These are phyloP conservation scores for Cercospora nicotianae DNA, from an alignment of 2,329 filamentous ascomycete species.

Conservation along the genomic window DNA sequence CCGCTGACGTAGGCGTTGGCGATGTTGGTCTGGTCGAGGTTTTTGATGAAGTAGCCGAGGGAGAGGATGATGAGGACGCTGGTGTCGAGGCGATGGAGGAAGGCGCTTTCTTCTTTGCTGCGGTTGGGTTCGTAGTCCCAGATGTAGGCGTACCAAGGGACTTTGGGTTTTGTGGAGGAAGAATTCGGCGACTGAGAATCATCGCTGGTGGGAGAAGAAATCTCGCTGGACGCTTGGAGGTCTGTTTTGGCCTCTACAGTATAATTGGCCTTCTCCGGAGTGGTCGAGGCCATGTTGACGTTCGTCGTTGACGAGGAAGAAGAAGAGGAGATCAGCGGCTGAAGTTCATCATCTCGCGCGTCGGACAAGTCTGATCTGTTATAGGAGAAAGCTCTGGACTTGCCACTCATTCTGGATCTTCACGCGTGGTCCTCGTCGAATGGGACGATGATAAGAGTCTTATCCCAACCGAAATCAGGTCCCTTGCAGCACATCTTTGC, in stretches of 20 bases:
- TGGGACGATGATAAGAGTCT: not conserved
- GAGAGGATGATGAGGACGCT: constrained; percentile 52
- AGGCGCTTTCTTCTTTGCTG: constrained; percentile 26
- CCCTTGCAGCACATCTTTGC: not conserved
- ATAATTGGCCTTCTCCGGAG: not conserved
- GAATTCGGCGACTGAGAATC: not conserved
- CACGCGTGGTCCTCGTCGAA: not conserved
- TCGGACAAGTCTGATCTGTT: not conserved
- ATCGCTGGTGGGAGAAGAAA: not conserved
- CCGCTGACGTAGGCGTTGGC: constrained; percentile 51
- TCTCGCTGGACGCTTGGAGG: constrained; percentile 4
- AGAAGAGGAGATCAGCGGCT: not conserved
- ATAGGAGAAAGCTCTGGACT: not conserved
- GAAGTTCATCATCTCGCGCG: not conserved
- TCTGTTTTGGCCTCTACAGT: not conserved
- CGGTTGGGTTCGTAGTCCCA: constrained; percentile 53
- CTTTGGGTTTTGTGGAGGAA: constrained; percentile 7
- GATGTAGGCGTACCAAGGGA: constrained; percentile 42
- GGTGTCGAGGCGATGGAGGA: constrained; percentile 42
- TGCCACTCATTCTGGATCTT: not conserved
- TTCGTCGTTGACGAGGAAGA: not conserved
- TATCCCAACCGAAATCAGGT: not conserved
- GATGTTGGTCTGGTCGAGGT: constrained; percentile 42
- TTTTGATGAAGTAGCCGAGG: constrained; percentile 55
- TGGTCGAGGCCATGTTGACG: not conserved